Conservation (phyloP, 2,329 filamentous ascomycete species). For the Acrocalymma vagum region DNA sequence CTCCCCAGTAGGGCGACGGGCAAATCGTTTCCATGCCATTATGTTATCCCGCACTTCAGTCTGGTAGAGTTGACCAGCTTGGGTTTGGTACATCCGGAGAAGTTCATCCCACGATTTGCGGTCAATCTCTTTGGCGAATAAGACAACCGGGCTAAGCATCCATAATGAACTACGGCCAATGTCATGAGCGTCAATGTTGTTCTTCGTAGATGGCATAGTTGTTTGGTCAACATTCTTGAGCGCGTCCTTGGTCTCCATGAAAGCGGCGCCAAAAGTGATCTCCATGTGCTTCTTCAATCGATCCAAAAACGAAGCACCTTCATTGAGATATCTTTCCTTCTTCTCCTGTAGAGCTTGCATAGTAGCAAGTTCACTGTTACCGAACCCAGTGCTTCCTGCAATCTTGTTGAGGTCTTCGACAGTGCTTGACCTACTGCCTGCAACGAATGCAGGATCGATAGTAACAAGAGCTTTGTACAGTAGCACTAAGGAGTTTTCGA, state of each 20-base stretch:
- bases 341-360: constrained; percentile 97
- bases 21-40: constrained; percentile 80
- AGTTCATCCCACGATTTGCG: constrained; percentile 81
- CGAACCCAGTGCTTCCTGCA: constrained; percentile 64
- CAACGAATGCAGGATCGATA: constrained; percentile 83
- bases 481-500: constrained; percentile 79
- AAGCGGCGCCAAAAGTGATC: constrained; percentile 78
- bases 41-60: constrained; percentile 82
- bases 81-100: constrained; percentile 81
- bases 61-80: constrained; percentile 79
- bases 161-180: constrained; percentile 78
- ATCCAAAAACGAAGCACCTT: constrained; percentile 79
- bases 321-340: constrained; percentile 84
- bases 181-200: constrained; percentile 75
- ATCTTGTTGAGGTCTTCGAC: constrained; percentile 48
- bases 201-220: constrained; percentile 62
- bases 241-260: constrained; percentile 73
- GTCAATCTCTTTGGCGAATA: constrained; percentile 89
- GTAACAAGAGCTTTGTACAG: constrained; percentile 93
- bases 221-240: constrained; percentile 59
- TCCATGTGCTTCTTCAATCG: constrained; percentile 84
- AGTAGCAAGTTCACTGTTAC: constrained; percentile 77
- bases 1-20: constrained; percentile 77
- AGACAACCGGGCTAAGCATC: constrained; percentile 86
- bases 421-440: constrained; percentile 54